A percentile compares a stretch with the other conserved stretches of the same genome.
phyloP scores from a whole-genome alignment of 352 stramenopile species.

The Globisporangium carolinianum region DNA sequence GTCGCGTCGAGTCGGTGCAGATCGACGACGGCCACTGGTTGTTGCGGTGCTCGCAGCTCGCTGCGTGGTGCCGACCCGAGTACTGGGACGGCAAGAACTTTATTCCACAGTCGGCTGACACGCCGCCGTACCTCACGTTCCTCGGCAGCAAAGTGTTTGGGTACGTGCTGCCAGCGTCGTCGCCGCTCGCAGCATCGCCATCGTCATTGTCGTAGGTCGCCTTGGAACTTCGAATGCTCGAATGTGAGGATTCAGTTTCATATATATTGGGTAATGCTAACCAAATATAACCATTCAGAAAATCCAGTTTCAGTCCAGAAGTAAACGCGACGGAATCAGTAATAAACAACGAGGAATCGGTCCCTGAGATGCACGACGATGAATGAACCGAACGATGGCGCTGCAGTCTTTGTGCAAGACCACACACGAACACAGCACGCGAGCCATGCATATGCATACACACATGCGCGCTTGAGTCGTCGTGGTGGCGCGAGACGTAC shows the following conservation, averaged over 20 bases:
- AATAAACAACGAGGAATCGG: not conserved
- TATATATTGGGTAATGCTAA: not conserved
- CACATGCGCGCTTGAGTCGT: too few relatives aligned
- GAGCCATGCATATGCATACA: too few relatives aligned
- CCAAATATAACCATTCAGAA: not conserved
- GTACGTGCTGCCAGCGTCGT: constrained; percentile 31
- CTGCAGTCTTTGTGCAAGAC: too few relatives aligned
- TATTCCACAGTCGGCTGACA: constrained; percentile 23
- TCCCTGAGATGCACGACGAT: too few relatives aligned
- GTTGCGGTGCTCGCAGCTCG: constrained; percentile 59
- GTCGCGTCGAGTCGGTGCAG: constrained; percentile 54
- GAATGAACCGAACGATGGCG: too few relatives aligned
- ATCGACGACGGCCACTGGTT: constrained; percentile 67
- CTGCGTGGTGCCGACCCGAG: constrained; percentile 36
- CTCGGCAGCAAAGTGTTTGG: constrained; percentile 75
- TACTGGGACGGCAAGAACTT: constrained; percentile 86
- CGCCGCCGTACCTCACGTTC: constrained; percentile 70
- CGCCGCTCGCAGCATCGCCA: not conserved
- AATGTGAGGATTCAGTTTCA: not conserved
- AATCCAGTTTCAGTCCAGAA: not conserved
- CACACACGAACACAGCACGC: too few relatives aligned
- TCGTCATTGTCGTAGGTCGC: too few relatives aligned
- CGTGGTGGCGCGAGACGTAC: too few relatives aligned
- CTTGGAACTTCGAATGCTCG: not conserved
- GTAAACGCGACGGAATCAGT: not conserved